Evolutionary conservation across 1,139 yeast genomes (phyloP).

Genomic region (Hyphopichia pseudoburtonii): DNA sequence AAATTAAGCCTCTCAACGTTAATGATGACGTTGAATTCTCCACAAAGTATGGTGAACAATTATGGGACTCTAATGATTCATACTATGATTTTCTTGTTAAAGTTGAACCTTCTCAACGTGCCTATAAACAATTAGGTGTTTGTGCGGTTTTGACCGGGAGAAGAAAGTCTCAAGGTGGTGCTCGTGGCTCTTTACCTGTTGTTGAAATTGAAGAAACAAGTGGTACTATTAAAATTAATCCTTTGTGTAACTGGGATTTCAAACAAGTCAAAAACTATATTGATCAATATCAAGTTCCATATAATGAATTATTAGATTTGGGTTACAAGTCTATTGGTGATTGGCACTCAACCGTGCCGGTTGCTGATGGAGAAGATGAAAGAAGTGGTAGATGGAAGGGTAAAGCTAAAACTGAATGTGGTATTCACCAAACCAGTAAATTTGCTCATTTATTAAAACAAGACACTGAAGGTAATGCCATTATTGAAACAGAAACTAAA

Average conservation of each 20-base stretch:
- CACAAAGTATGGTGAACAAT: slow-evolving; percentile 62
- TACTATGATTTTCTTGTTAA: slow-evolving; percentile 84
- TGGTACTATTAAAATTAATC: slow-evolving; percentile 81
- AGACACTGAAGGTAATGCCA: slow-evolving; percentile 4
- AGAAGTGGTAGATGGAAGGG: slow-evolving; percentile 98
- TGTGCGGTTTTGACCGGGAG: slow-evolving; percentile 91
- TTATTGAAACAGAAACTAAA: not conserved
- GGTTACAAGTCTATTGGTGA: slow-evolving; percentile 95
- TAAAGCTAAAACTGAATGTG: slow-evolving; percentile 89
- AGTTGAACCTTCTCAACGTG: slow-evolving; percentile 90
- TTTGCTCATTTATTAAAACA: slow-evolving; percentile 56
- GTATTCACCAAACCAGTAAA: slow-evolving; percentile 80
- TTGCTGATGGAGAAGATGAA: slow-evolving; percentile 89
- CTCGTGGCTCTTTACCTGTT: slow-evolving; percentile 69
- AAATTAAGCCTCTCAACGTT: slow-evolving; percentile 64
- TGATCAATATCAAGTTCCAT: slow-evolving; percentile 72
- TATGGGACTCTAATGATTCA: slow-evolving; percentile 84
- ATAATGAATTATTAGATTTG: slow-evolving; percentile 75
- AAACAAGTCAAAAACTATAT: slow-evolving; percentile 68
- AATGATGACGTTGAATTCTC: slow-evolving; percentile 65
- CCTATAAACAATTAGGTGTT: slow-evolving; percentile 69
- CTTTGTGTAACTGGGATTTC: slow-evolving; percentile 84
- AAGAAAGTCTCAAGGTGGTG: slow-evolving; percentile 87
- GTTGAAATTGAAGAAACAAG: slow-evolving; percentile 72
- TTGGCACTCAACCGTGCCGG: slow-evolving; percentile 93